Base-by-base conservation (phyloP, 2,329 filamentous ascomycete species). In the Neurospora sp. region DNA sequence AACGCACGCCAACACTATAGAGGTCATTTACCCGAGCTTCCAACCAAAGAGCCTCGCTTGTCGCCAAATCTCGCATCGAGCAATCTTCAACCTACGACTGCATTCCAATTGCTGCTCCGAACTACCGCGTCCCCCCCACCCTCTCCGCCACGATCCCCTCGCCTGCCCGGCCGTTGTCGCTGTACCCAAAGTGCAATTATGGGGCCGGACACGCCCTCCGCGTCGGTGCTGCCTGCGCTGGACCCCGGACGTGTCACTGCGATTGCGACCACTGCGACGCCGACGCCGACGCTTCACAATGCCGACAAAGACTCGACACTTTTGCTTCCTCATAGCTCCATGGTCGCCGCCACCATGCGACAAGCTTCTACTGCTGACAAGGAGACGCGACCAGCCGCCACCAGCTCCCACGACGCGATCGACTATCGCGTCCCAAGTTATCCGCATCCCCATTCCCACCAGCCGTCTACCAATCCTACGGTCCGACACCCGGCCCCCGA, bases 291-390 rank as follows among this genome's bases (percentile, higher is more conserved):
- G 66, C 73, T 67, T 66, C 69, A 72, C 46, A 69, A 71, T 41
- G 73, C 71, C 72, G 68, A 70, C 28, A 36, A 66, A 52, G 74
- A 76, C 74, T 71, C 73, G 71, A 69, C 72, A 68, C 70, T 65
- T 38, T 69, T 70, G 33, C 66, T 38, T 39, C 6, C 41, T 36
- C 46, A 33, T 38, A 43, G 66, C 17, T 33, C 66, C 37, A 28
- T 68, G 19, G 52, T 68, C 69, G 66, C 52, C 23, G 52, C 11
- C 52, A 33, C 52, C 6, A 62, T 62, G 52, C 52, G 52, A 62
- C 52, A 17, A 62, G 52, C 52, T 33, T 62, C 52, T 6, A 62
- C 23, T 40, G 62, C 46, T 37, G 70, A 39, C 69, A 40, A 68
- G 67, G 66, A 68, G 71, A 69, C 69, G 41, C 68, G 65, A 69